Evolutionary conservation across 2,329 filamentous ascomycete genomes (phyloP), one percentile per base, ranked within the genome.

Genomic region (Zelopaecilomyces penicillatus): DNA sequence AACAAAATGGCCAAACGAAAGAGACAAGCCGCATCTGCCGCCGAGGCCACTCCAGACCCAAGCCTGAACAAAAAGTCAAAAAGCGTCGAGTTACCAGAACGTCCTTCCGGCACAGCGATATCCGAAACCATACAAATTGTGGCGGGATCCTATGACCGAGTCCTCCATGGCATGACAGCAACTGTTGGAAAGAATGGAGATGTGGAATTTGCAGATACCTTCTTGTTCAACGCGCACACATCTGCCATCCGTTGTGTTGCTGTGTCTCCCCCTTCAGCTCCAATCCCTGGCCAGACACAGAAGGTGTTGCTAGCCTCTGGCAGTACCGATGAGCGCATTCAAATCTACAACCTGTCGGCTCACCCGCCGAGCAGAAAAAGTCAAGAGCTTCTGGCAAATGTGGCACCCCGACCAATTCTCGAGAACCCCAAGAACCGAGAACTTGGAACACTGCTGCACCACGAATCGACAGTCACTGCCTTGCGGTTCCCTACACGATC

Each of bases 181-280:
- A 80, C 80, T 2, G 70, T 95, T 42, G 51, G 56, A 30, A 41
- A 53, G 30, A 52, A 63, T 36, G 53, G 62, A 43, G 60, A 72
- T 11, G 71, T 82, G 44, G 74, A 82, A 42, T 97, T 96, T 60
- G 79, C 87, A 53, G 91, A 97, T 65, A 91, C 87, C 0, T 98
- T 98, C 65, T 78, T 98, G 46, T 96, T 98, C 76, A 87, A 90
- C 60, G 90, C 93, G 10, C 93, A 98, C 67, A 76, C 81, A 45
- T 94, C 90, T 9, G 84, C 93, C 4, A 87, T 98, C 61, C 85
- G 89, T 56, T 94, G 87, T 61, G 75, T 98, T 31, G 88, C 90
- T 27, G 68, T 96, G 49, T 96, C 91, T 6, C 84, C 85, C 3
- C 73, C 85, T 1, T 86, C 87, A 9, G 76, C 75, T 12, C 70